These are phyloP conservation scores for Psilocybe cubensis DNA, from an alignment of 768 basidiomycete species.

Conservation along the genomic window DNA sequence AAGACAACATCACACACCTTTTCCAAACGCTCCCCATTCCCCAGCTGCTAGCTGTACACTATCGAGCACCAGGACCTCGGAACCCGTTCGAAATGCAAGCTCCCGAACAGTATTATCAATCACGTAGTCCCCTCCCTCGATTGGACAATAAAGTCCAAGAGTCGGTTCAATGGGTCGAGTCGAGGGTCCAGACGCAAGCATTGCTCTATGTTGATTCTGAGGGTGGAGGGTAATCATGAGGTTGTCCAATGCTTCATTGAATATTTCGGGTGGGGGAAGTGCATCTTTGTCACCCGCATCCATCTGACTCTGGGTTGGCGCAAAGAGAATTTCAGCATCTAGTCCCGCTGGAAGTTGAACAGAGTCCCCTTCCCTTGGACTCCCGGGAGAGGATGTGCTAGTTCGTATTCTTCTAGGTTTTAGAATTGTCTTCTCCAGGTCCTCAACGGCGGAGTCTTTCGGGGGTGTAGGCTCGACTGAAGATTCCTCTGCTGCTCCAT, in stretches of 20 bases:
- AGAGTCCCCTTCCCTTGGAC: constrained; percentile 42
- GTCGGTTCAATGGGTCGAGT: constrained; percentile 75
- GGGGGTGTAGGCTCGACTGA: not conserved
- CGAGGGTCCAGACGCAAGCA: constrained; percentile 49
- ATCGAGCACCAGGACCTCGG: constrained; percentile 87
- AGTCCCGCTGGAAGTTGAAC: constrained; percentile 55
- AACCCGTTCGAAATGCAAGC: constrained; percentile 69
- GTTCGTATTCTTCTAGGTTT: constrained; percentile 41
- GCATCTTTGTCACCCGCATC: constrained; percentile 31
- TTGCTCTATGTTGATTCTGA: constrained; percentile 76
- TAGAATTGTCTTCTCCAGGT: constrained; percentile 40
- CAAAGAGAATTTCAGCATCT: constrained; percentile 65
- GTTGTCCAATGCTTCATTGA: constrained; percentile 78
- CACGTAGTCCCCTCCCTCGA: constrained; percentile 82
- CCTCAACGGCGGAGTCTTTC: constrained; percentile 35
- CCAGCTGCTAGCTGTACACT: constrained; percentile 84
- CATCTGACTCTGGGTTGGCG: constrained; percentile 45
- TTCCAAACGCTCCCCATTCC: constrained; percentile 85
- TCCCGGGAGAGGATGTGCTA: constrained; percentile 24
- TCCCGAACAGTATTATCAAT: constrained; percentile 80
- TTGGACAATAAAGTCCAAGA: constrained; percentile 85
- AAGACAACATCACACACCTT: constrained; percentile 48
- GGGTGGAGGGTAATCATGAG: constrained; percentile 80
- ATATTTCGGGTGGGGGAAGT: constrained; percentile 74
- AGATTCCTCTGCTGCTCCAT: not conserved